These are phyloP conservation scores for Hyaloscypha hepaticicola DNA, from an alignment of 495 filamentous ascomycete species.

Conservation along the genomic window DNA sequence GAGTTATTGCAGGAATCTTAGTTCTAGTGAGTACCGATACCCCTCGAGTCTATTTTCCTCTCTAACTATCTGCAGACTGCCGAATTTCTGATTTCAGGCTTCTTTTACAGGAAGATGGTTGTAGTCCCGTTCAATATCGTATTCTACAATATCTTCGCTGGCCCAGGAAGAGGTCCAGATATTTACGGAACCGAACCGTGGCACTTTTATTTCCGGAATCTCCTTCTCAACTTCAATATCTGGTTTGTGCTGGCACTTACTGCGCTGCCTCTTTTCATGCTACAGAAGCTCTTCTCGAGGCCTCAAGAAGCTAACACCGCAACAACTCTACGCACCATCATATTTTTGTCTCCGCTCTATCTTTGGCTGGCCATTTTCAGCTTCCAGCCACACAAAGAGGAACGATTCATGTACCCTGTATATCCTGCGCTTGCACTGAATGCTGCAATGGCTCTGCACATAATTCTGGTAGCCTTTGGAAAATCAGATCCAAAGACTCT, in stretches of 20 bases:
- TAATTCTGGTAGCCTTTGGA: slow-evolving; percentile 69
- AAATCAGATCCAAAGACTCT: slow-evolving; percentile 62
- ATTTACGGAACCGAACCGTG: slow-evolving; percentile 97
- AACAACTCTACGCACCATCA: slow-evolving; percentile 64
- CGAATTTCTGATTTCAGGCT: slow-evolving; percentile 34
- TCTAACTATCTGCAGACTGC: slow-evolving; percentile 10
- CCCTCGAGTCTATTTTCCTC: not conserved
- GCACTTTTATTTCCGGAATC: slow-evolving; percentile 93
- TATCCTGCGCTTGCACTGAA: slow-evolving; percentile 94
- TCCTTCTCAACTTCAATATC: slow-evolving; percentile 91
- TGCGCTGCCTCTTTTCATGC: slow-evolving; percentile 58
- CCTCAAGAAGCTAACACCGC: slow-evolving; percentile 37
- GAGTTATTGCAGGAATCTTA: slow-evolving; percentile 60
- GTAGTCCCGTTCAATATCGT: slow-evolving; percentile 91
- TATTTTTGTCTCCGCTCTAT: slow-evolving; percentile 83
- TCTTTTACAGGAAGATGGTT: slow-evolving; percentile 77
- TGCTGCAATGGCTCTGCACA: slow-evolving; percentile 82
- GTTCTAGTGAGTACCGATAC: slow-evolving; percentile 62
- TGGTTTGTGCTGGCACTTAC: slow-evolving; percentile 86
- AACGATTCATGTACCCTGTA: slow-evolving; percentile 96
- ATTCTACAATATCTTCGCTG: slow-evolving; percentile 89
- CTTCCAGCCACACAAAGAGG: slow-evolving; percentile 93
- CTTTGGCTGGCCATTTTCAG: slow-evolving; percentile 94
- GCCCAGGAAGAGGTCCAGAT: slow-evolving; percentile 72
- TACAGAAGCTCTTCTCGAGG: slow-evolving; percentile 47